phyloP scores from a whole-genome alignment of 805 yeast genomes.

The Metschnikowia borealis region DNA sequence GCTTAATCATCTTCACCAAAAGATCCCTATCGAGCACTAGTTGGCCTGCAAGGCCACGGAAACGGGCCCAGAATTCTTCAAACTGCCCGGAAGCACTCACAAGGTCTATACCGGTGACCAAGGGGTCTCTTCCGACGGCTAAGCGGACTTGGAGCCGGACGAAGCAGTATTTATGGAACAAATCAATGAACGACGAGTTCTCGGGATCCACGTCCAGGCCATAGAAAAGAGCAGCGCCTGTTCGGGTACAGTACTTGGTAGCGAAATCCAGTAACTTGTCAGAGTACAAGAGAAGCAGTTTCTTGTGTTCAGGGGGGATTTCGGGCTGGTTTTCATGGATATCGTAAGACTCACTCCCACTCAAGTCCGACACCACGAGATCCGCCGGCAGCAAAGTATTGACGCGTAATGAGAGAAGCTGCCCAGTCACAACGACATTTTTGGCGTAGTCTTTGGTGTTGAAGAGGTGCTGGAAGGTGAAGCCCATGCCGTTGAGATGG shows the following conservation, averaged over 20 bases:
- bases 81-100: neutral
- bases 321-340: slow-evolving; percentile 4
- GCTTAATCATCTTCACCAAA: neutral
- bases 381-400: slow-evolving; percentile 6
- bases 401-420: slow-evolving; percentile 15
- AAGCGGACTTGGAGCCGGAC: slow-evolving; percentile 2
- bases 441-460: slow-evolving; percentile 5
- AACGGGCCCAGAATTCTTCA: slow-evolving; percentile 6
- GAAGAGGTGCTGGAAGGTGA: slow-evolving; percentile 4
- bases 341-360: neutral
- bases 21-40: neutral
- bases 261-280: slow-evolving; percentile 3
- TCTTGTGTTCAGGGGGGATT: slow-evolving; percentile 1
- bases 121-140: slow-evolving; percentile 3
- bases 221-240: slow-evolving; percentile 7
- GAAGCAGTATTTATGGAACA: slow-evolving; percentile 9
- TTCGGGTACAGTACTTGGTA: slow-evolving; percentile 3
- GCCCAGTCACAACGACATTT: slow-evolving; percentile 8
- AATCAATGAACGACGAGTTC: slow-evolving; percentile 9
- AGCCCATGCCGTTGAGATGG: slow-evolving; percentile 3
- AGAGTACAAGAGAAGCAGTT: slow-evolving; percentile 1
- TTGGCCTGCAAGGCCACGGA: neutral
- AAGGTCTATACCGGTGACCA: neutral
- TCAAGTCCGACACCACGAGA: slow-evolving; percentile 14
- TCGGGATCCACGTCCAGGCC: slow-evolving; percentile 6